phyloP scores from a whole-genome alignment of 345 rosid species.

The Eucalyptus cloeziana region DNA sequence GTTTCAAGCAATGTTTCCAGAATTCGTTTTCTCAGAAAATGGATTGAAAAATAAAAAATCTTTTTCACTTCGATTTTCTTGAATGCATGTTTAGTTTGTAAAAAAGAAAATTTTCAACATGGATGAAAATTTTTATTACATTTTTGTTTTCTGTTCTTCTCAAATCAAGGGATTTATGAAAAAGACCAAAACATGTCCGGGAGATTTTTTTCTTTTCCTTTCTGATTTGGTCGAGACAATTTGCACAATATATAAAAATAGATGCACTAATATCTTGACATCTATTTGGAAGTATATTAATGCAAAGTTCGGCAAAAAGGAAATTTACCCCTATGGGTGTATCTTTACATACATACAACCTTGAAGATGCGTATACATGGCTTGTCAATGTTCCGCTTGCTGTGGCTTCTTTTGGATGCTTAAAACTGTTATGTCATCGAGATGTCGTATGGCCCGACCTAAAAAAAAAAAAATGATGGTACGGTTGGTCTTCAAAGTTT shows the following conservation, averaged over 20 bases:
- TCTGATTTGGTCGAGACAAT: not conserved
- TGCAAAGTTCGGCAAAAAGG: not conserved
- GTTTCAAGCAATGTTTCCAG: not conserved
- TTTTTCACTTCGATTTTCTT: not conserved
- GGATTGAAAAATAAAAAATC: not conserved
- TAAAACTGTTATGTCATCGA: not conserved
- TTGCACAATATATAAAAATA: too few relatives aligned
- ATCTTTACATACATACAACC: not conserved
- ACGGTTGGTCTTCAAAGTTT: not conserved
- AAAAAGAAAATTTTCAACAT: not conserved
- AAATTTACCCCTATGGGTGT: not conserved
- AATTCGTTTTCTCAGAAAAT: not conserved
- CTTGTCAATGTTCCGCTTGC: not conserved
- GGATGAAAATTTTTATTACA: not conserved
- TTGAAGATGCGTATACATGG: not conserved
- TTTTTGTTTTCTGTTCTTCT: too few relatives aligned
- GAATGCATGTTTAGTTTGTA: not conserved
- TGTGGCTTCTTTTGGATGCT: not conserved
- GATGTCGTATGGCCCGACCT: not conserved
- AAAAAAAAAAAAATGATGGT: not conserved
- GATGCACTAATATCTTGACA: too few relatives aligned
- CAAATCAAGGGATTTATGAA: not conserved
- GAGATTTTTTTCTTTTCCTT: not conserved
- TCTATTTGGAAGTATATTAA: too few relatives aligned
- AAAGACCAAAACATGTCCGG: too few relatives aligned